phyloP scores from a whole-genome alignment of 805 yeast species.

The Ogataea naganishii region DNA sequence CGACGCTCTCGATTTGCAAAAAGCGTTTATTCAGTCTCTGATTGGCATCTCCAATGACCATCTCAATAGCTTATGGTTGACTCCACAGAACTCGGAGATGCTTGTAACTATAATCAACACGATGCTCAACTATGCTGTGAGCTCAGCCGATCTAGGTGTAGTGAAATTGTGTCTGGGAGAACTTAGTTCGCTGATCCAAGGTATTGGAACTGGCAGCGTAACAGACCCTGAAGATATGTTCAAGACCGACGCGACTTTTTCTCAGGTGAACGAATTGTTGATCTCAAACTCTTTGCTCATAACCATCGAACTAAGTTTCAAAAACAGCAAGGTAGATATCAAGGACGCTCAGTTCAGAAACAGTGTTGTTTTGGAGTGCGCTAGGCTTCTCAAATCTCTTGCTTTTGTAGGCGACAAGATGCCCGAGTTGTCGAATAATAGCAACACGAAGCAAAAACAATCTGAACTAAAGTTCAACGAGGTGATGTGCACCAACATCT shows the following conservation, averaged over 20 bases:
- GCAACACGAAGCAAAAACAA: slow-evolving; percentile 9
- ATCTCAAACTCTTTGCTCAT: slow-evolving; percentile 60
- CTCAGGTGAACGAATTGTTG: slow-evolving; percentile 63
- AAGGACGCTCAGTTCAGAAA: slow-evolving; percentile 76
- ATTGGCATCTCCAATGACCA: slow-evolving; percentile 69
- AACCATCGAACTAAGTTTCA: slow-evolving; percentile 74
- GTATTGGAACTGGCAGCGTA: slow-evolving; percentile 64
- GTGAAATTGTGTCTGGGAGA: slow-evolving; percentile 66
- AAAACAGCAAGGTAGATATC: slow-evolving; percentile 52
- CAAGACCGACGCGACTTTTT: slow-evolving; percentile 39
- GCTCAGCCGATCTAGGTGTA: slow-evolving; percentile 47
- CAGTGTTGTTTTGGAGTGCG: slow-evolving; percentile 60
- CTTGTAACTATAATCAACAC: slow-evolving; percentile 56
- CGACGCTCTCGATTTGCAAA: slow-evolving; percentile 59
- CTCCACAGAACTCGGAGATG: slow-evolving; percentile 52
- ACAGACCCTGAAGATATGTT: slow-evolving; percentile 49
- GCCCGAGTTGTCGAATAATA: slow-evolving; percentile 17
- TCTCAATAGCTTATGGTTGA: slow-evolving; percentile 66
- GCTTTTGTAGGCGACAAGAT: slow-evolving; percentile 26
- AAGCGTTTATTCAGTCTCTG: slow-evolving; percentile 60
- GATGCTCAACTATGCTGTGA: slow-evolving; percentile 57
- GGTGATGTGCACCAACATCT: slow-evolving; percentile 20
- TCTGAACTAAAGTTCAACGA: slow-evolving; percentile 18
- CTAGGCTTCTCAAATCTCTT: slow-evolving; percentile 58
- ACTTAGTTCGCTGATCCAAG: slow-evolving; percentile 50